These are phyloP conservation scores for Talaromyces proteolyticus DNA, from an alignment of 495 filamentous ascomycete genomes.

Conservation along the genomic window DNA sequence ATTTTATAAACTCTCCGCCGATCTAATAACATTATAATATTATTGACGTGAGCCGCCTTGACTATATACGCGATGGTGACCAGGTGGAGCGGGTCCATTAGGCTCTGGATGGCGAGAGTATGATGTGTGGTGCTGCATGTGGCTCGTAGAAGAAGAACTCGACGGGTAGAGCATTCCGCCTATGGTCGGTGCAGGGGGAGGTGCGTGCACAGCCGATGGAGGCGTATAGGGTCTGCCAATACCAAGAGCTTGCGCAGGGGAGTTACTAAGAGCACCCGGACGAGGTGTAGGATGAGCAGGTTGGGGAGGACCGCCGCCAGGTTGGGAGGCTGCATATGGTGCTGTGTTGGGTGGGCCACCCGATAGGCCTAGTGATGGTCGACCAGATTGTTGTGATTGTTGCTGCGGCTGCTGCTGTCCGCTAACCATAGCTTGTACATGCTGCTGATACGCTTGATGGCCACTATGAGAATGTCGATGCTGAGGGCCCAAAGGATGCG, in stretches of 20 bases:
- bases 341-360: conserved; percentile 10
- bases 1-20: conserved; percentile 1
- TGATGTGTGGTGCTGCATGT: conserved; percentile 24
- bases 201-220: conserved; percentile 27
- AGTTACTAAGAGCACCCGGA: not conserved
- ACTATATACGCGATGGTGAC: conserved; percentile 39
- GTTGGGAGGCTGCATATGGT: conserved; percentile 26
- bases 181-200: conserved; percentile 11
- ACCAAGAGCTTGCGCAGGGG: conserved; percentile 20
- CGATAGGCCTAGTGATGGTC: conserved; percentile 26
- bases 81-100: conserved; percentile 10
- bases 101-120: conserved; percentile 25
- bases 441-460: conserved; percentile 32
- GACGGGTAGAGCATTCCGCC: conserved; percentile 28
- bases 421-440: conserved; percentile 35
- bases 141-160: conserved; percentile 14
- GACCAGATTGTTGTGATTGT: conserved; percentile 10
- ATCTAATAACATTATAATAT: not conserved
- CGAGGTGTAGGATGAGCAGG: not conserved
- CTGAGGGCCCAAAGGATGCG: conserved; percentile 15
- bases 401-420: conserved; percentile 25
- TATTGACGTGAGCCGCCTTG: conserved; percentile 16
- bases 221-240: conserved; percentile 38
- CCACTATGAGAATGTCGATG: conserved; percentile 13
- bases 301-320: conserved; percentile 5